Base-by-base conservation (phyloP, 345 rosid species). In the Boechera stricta region DNA sequence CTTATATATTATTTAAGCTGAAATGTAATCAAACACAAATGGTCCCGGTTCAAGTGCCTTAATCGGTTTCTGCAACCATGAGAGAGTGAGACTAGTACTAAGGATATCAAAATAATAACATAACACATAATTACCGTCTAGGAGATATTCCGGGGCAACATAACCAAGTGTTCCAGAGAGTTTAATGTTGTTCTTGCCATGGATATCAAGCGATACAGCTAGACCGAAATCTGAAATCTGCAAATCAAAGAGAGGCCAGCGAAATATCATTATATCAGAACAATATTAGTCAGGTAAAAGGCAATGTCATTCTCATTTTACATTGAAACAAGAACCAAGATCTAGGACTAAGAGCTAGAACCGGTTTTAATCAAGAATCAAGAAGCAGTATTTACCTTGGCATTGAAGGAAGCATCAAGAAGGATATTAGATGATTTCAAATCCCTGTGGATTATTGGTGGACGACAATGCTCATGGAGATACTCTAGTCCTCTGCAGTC, bases 151-250 rank as follows among this genome's bases (percentile, higher is more conserved):
- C 0, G 98, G 98, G 5, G 98, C 98, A 13, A 94, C 87, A 77
- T 94, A 94, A 70, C 98, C 98, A 71, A 92, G 83, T 2, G 98
- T 94, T 69, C 98, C 98, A 1, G 98, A 94, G 45, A 94, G 92
- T 82, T 92, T 91, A 75, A 86, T 84, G 58, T 72, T 78, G 74
- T 82, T 86, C 84, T 78, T 88, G 77, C 89, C 84, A 13, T 84
- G 89, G 52, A 83, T 67, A 61, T 86, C 86, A 74, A 88, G 86
- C 8, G 87, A 81, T 63, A 94, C 91, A 16, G 98, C 98, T 67
- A 94, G 95, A 68, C 98, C 98, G 33, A 94, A 94, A 87, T 92
- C 98, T 10, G 98, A 90, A 33, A 94, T 89, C 98, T 94, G 84
- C 67, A 72, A 31, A 51, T 15, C 42, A 42, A 21, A 21, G 24